Evolutionary conservation across 768 basidiomycete species (phyloP).

Genomic region (Pholiota molesta): DNA sequence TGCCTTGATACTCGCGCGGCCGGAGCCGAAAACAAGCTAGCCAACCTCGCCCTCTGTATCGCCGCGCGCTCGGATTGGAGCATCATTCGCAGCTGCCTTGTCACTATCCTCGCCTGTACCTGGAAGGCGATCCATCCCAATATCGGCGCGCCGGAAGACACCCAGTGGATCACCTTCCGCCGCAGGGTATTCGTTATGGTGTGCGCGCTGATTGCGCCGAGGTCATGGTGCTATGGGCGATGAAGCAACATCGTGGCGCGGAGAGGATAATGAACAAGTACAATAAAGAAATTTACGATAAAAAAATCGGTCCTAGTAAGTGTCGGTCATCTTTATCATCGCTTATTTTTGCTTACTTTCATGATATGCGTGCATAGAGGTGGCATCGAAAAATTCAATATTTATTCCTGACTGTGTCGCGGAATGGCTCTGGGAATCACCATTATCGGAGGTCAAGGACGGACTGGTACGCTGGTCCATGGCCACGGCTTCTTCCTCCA

Average conservation of each 20-base stretch:
- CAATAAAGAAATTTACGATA: not conserved
- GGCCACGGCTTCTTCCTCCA: constrained; percentile 12
- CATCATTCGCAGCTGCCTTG: constrained; percentile 23
- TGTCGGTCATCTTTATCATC: not conserved
- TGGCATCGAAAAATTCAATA: not conserved
- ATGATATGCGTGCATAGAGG: not conserved
- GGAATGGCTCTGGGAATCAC: not conserved
- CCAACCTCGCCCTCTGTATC: not conserved
- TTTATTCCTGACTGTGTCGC: not conserved
- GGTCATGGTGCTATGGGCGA: constrained; percentile 17
- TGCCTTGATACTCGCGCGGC: not conserved
- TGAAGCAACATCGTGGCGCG: constrained; percentile 13
- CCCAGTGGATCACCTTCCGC: constrained; percentile 7
- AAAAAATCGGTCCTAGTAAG: not conserved
- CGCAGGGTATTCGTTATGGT: constrained; percentile 14
- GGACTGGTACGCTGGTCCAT: constrained; percentile 7
- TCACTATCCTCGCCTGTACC: constrained; percentile 23
- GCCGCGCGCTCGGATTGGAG: not conserved
- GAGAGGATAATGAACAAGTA: constrained; percentile 3
- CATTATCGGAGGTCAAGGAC: not conserved
- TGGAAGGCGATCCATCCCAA: constrained; percentile 26
- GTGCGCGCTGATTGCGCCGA: constrained; percentile 20
- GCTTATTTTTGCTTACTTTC: not conserved
- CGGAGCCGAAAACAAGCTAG: not conserved
- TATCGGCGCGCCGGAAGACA: constrained; percentile 12